phyloP scores from a whole-genome alignment of 768 basidiomycete species.

The Podaxis sp. region DNA sequence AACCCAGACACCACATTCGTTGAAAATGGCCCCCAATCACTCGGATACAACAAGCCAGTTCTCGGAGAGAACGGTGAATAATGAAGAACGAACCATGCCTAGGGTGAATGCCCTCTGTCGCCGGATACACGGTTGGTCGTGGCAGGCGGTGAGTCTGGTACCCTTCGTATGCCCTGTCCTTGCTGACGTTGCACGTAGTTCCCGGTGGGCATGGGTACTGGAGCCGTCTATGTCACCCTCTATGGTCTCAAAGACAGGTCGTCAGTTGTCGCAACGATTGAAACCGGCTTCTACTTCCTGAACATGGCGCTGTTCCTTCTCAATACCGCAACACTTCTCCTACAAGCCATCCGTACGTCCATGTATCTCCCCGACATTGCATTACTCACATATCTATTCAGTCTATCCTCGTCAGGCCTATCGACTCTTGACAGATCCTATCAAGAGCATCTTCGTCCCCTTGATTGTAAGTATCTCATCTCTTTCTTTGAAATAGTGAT shows the following conservation, averaged over 20 bases:
- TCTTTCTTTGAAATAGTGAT: background rate
- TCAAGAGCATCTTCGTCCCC: conserved; percentile 40
- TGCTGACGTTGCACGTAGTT: conserved; percentile 25
- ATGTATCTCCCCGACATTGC: background rate
- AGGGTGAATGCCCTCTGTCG: conserved; percentile 7
- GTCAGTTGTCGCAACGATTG: conserved; percentile 26
- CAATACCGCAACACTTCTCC: conserved; percentile 35
- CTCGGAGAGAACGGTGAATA: conserved; percentile 5
- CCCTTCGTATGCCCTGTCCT: background rate
- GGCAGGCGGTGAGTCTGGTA: conserved; percentile 39
- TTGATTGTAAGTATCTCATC: conserved; percentile 17
- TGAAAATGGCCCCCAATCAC: conserved; percentile 1
- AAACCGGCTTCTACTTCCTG: conserved; percentile 42
- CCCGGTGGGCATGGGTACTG: conserved; percentile 46
- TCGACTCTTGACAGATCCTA: conserved; percentile 39
- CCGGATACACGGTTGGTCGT: conserved; percentile 46
- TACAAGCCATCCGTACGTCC: conserved; percentile 37
- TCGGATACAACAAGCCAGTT: background rate
- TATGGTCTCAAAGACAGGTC: conserved; percentile 34
- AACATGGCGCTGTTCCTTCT: conserved; percentile 40
- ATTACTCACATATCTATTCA: conserved; percentile 12
- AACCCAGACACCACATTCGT: conserved; percentile 2
- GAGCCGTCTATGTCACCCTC: conserved; percentile 45
- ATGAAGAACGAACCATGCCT: background rate
- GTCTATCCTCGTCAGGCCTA: conserved; percentile 41